These are phyloP conservation scores for Mycena amicta DNA, from an alignment of 768 basidiomycete genomes.

Conservation along the genomic window DNA sequence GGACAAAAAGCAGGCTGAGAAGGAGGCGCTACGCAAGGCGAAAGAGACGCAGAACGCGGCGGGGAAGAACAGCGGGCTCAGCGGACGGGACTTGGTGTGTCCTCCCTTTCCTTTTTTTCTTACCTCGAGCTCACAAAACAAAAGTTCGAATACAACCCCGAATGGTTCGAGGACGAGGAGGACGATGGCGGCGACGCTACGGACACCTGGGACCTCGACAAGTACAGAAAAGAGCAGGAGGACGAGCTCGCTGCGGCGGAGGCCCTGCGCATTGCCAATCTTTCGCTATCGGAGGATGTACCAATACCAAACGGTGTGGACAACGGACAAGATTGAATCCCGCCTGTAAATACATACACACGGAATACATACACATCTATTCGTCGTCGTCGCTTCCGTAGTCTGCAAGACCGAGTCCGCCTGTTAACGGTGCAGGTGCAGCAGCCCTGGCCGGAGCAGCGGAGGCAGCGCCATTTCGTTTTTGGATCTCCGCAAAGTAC, in stretches of 20 bases:
- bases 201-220: constrained; percentile 62
- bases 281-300: constrained; percentile 39
- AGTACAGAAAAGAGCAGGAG: constrained; percentile 65
- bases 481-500: constrained; percentile 87
- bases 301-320: constrained; percentile 3
- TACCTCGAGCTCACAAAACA: too few species aligned
- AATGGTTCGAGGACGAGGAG: constrained; percentile 87
- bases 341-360: constrained; percentile 11
- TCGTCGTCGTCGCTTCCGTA: constrained; percentile 79
- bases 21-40: constrained; percentile 76
- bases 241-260: constrained; percentile 60
- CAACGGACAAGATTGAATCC: neutral
- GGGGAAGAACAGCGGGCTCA: constrained; percentile 92
- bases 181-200: constrained; percentile 52
- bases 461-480: constrained; percentile 52
- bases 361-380: constrained; percentile 28
- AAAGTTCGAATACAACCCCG: constrained; percentile 97
- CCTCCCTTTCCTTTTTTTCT: too few species aligned
- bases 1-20: constrained; percentile 93
- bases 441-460: constrained; percentile 31
- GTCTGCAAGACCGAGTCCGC: constrained; percentile 65
- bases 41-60: constrained; percentile 82
- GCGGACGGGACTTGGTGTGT: constrained; percentile 92
- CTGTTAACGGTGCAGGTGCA: constrained; percentile 35
- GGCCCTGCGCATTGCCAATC: constrained; percentile 50